phyloP scores from a whole-genome alignment of 176 grass and related monocot genomes.

The Oryza meridionalis region DNA sequence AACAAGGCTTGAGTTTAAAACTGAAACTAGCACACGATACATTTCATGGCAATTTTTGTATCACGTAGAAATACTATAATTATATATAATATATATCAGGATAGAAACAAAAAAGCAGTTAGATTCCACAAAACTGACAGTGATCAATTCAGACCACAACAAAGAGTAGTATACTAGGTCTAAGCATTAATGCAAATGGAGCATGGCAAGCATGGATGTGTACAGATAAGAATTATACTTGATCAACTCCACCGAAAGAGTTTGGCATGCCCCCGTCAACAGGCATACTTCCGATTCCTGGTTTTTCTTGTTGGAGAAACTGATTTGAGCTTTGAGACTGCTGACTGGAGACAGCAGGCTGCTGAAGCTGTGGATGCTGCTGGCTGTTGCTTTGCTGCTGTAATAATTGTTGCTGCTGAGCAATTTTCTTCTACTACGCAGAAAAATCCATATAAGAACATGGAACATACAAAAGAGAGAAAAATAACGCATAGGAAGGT shows the following conservation, averaged over 20 bases:
- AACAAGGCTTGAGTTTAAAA: slow-evolving; percentile 1
- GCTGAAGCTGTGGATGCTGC: slow-evolving; percentile 61
- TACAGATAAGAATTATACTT: slow-evolving; percentile 44
- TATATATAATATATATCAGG: slow-evolving; percentile 18
- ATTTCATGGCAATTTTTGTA: background rate
- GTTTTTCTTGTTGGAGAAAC: slow-evolving; percentile 69
- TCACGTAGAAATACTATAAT: background rate
- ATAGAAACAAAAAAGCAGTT: background rate
- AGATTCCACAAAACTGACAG: background rate
- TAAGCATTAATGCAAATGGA: slow-evolving; percentile 27
- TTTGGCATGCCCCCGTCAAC: slow-evolving; percentile 65
- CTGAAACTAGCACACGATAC: slow-evolving; percentile 1
- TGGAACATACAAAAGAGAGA: slow-evolving; percentile 26
- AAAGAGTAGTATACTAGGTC: background rate
- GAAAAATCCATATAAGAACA: slow-evolving; percentile 65
- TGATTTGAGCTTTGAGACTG: slow-evolving; percentile 77
- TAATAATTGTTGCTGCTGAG: slow-evolving; percentile 58
- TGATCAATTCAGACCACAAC: slow-evolving; percentile 8
- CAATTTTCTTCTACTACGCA: slow-evolving; percentile 88
- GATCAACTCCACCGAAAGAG: slow-evolving; percentile 62
- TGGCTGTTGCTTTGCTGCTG: slow-evolving; percentile 64
- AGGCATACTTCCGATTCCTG: slow-evolving; percentile 59
- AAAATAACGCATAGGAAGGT: background rate
- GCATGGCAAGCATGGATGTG: background rate
- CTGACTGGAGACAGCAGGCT: slow-evolving; percentile 69